phyloP scores from a whole-genome alignment of 106 monocot genomes.

The Acorus calamus region DNA sequence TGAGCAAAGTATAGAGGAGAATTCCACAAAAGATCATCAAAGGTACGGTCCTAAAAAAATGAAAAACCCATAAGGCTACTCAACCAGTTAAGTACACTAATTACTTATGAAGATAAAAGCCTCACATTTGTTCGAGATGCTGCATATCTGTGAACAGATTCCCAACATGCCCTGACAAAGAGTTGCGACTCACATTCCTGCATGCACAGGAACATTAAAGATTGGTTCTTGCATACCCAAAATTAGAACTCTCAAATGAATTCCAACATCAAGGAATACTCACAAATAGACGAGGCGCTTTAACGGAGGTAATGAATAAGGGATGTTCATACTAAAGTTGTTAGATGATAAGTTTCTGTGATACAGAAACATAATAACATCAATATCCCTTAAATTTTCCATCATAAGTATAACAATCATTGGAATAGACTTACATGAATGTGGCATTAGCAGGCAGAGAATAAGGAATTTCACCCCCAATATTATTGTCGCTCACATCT shows the following conservation, averaged over 20 bases:
- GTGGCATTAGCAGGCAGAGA: constrained; percentile 51
- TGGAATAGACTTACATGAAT: constrained; percentile 24
- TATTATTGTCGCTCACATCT: constrained; percentile 54
- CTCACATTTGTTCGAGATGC: constrained; percentile 42
- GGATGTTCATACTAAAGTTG: constrained; percentile 28
- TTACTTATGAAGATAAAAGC: neutral
- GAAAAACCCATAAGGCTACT: neutral
- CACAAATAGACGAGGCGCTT: constrained; percentile 34
- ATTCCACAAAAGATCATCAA: no score
- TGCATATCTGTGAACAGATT: constrained; percentile 46
- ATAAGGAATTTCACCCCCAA: constrained; percentile 53
- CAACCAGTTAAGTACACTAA: no score
- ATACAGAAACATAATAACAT: neutral
- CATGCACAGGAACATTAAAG: neutral
- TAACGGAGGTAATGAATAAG: constrained; percentile 29
- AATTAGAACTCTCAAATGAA: neutral
- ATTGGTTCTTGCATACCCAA: no score
- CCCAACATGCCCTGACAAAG: constrained; percentile 38
- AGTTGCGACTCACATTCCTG: constrained; percentile 63
- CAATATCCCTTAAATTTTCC: no score
- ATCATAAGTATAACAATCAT: no score
- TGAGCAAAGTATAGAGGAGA: no score
- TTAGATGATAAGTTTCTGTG: constrained; percentile 43
- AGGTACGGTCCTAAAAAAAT: neutral
- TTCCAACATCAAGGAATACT: constrained; percentile 9